Evolutionary conservation across 2,329 filamentous ascomycete genomes (phyloP), one percentile per base, ranked within the genome.

Genomic region (Fusarium coicis): DNA sequence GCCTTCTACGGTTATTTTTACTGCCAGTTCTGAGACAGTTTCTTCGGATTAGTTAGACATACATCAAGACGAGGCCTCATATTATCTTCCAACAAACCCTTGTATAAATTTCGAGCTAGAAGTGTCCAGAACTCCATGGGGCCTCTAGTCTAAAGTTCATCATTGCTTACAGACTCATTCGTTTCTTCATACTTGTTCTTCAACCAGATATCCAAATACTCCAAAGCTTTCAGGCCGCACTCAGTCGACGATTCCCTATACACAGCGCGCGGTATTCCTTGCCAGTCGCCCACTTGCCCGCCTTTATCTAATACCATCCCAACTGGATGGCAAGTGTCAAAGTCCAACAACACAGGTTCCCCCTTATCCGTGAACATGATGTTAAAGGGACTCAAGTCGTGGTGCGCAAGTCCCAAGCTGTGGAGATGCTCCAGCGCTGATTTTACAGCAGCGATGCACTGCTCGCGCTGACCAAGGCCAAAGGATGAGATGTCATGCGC

Each of bases 51-150:
- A 30, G 28, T 30, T 10, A 30, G 2, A 30, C 28, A 30, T 30
- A 30, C 28, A 30, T 30, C 28, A 30, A 30, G 28, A 30, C 28
- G 28, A 30, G 28, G 28, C 28, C 28, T 30, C 28, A 30, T 30
- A 9, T 10, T 30, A 10, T 30, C 28, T 30, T 30, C 8, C 3
- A 30, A 32, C 23, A 19, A 19, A 14, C 14, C 2, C 16, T 26
- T 12, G 10, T 7, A 8, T 12, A 5, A 26, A 5, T 19, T 2
- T 26, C 9, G 12, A 16, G 10, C 12, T 5, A 5, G 3, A 4
- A 16, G 2, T 43, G n/a, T 23, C n/a, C 14, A 15, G 14, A 16
- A 16, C n/a, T 15, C 16, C 8, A 1, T 2, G 1, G 4, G 16
- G 8, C n/a, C 10, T 19, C 15, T 12, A 44, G n/a, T 19, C 10